A percentile compares a stretch with the other conserved stretches of the same genome.
Evolutionary conservation across 2,329 filamentous ascomycete species (phyloP).

Genomic region (Xylaria sp.): DNA sequence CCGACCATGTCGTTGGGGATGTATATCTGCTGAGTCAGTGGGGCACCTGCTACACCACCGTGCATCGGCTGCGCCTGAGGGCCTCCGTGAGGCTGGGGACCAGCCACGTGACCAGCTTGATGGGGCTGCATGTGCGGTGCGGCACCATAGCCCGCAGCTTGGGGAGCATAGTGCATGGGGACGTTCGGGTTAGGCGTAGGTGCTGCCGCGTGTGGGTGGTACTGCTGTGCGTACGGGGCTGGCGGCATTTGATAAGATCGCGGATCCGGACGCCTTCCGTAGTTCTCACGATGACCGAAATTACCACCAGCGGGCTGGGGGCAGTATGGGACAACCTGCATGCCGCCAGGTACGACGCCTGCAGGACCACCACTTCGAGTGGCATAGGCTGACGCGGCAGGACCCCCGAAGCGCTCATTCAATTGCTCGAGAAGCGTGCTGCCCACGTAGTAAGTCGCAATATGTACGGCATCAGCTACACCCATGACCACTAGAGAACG

Average conservation of each 20-base stretch:
- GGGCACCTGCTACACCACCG: conserved; percentile 72
- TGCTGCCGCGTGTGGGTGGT: conserved; percentile 64
- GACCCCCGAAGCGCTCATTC: conserved; percentile 93
- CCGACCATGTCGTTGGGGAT: conserved; percentile 99
- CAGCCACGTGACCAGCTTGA: conserved; percentile 64
- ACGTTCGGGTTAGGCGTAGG: conserved; percentile 64
- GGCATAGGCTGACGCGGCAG: conserved; percentile 95
- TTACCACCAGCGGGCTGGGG: conserved; percentile 91
- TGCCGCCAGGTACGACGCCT: conserved; percentile 91
- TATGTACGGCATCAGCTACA: conserved; percentile 97
- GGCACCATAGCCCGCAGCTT: conserved; percentile 75
- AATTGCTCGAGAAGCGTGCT: conserved; percentile 98
- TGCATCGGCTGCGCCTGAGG: conserved; percentile 77
- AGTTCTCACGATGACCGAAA: conserved; percentile 89
- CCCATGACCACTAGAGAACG: conserved; percentile 97
- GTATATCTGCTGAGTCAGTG: conserved; percentile 96
- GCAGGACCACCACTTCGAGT: conserved; percentile 92
- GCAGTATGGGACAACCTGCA: conserved; percentile 98
- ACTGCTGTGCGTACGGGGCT: conserved; percentile 75
- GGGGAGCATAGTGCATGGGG: conserved; percentile 80
- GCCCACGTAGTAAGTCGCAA: conserved; percentile 97
- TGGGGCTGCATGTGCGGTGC: conserved; percentile 79
- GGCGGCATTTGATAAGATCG: conserved; percentile 76
- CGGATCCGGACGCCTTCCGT: conserved; percentile 71
- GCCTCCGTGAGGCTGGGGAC: conserved; percentile 64